Evolutionary conservation across 306 rosid species (phyloP).

Genomic region (Ochetophila trinervis): DNA sequence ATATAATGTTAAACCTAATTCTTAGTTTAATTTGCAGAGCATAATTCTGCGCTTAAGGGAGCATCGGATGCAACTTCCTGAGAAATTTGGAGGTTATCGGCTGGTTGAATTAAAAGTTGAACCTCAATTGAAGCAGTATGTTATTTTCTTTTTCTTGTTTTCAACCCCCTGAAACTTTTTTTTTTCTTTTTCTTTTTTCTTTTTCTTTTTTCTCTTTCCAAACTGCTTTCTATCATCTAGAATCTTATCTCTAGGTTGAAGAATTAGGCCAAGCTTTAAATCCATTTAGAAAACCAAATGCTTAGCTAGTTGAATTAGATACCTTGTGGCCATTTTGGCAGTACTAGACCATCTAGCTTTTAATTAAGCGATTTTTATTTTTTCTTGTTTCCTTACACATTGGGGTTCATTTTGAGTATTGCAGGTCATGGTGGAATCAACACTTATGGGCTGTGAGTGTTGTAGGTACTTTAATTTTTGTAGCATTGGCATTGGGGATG

Average conservation of each 20-base stretch:
- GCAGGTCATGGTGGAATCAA: conserved; percentile 40
- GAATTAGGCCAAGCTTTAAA: too few species aligned
- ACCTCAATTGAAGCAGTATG: conserved; percentile 35
- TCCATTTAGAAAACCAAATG: too few species aligned
- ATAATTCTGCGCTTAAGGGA: conserved; percentile 35
- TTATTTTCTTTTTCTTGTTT: background rate
- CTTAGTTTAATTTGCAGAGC: conserved; percentile 20
- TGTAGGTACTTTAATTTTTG: conserved; percentile 31
- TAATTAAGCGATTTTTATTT: background rate
- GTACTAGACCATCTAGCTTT: background rate
- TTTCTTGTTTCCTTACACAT: background rate
- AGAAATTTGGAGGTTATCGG: conserved; percentile 44
- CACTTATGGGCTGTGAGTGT: conserved; percentile 27
- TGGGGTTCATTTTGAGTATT: conserved; percentile 8
- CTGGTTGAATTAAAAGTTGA: conserved; percentile 37
- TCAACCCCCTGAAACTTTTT: background rate
- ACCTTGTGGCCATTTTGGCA: background rate
- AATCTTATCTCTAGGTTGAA: too few species aligned
- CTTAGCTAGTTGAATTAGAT: too few species aligned
- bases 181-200: too few species aligned
- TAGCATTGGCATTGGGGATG: conserved; percentile 25
- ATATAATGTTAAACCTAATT: background rate
- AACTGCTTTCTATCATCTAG: too few species aligned
- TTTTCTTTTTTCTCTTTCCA: too few species aligned
- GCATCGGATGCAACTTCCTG: conserved; percentile 44